phyloP scores from a whole-genome alignment of 2,329 filamentous ascomycete genomes.

The Talaromyces sp. region DNA sequence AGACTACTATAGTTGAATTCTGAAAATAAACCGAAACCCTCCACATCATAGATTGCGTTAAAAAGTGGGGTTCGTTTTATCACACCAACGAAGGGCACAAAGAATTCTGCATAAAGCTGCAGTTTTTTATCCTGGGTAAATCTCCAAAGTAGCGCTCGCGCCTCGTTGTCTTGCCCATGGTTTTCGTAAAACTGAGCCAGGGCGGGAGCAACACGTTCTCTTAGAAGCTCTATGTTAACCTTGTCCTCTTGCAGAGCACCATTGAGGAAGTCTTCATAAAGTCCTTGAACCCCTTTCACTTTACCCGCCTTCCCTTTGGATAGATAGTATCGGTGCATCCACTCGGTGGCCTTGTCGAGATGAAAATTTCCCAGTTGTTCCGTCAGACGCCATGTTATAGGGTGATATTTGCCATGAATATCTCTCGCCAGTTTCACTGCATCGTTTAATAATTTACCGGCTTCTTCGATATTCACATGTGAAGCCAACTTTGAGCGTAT shows the following conservation, averaged over 20 bases:
- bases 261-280: conserved; percentile 9
- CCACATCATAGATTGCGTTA: not conserved
- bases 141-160: conserved; percentile 6
- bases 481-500: not conserved
- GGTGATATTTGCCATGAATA: conserved; percentile 1
- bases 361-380: conserved; percentile 1
- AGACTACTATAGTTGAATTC: conserved; percentile 7
- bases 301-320: not conserved
- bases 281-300: not conserved
- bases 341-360: not conserved
- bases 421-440: conserved; percentile 1
- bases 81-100: not conserved
- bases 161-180: conserved; percentile 1
- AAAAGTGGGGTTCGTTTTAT: not conserved
- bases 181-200: not conserved
- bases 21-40: not conserved
- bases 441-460: not conserved
- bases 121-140: not conserved
- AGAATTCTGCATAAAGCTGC: conserved; percentile 3
- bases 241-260: not conserved
- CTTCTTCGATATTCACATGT: not conserved
- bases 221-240: not conserved
- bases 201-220: not conserved
- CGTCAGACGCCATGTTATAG: conserved; percentile 2
- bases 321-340: not conserved